Evolutionary conservation across 805 yeast genomes (phyloP).

Genomic region (Saccharomycopsis microspora): DNA sequence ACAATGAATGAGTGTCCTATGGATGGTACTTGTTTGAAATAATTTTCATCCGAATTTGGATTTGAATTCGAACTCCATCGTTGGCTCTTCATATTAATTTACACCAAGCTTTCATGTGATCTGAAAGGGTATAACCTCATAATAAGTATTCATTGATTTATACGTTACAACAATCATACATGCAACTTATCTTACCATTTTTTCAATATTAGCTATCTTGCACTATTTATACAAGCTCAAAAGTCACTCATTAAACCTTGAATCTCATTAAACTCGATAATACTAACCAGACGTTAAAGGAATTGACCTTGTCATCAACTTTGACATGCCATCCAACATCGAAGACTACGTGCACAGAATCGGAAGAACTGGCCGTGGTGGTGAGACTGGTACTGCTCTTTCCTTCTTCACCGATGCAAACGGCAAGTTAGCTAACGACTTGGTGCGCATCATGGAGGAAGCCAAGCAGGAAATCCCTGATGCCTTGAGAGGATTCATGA

Average conservation of each 20-base stretch:
- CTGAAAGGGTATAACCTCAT: too few species aligned
- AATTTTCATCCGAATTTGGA: too few species aligned
- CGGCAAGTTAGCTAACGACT: conserved; percentile 80
- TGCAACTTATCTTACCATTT: conserved; percentile 7
- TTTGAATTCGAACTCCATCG: too few species aligned
- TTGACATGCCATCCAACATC: conserved; percentile 95
- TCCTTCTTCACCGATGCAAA: conserved; percentile 87
- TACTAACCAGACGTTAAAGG: conserved; percentile 81
- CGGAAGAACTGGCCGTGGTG: conserved; percentile 99
- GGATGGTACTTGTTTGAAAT: too few species aligned
- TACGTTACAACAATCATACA: too few species aligned
- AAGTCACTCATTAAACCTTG: too few species aligned
- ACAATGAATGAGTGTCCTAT: too few species aligned
- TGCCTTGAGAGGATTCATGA: conserved; percentile 64
- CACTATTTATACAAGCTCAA: not conserved
- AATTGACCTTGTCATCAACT: conserved; percentile 85
- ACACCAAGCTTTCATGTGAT: too few species aligned
- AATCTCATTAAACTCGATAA: not conserved
- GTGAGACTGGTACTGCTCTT: conserved; percentile 89
- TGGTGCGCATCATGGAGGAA: conserved; percentile 84
- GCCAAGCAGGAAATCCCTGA: conserved; percentile 88
- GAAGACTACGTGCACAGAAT: conserved; percentile 98
- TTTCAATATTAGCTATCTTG: not conserved
- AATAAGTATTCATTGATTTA: too few species aligned
- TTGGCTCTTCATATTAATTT: too few species aligned